phyloP scores from a whole-genome alignment of 2,329 filamentous ascomycete genomes.

The Emmonsiellopsis sp. region DNA sequence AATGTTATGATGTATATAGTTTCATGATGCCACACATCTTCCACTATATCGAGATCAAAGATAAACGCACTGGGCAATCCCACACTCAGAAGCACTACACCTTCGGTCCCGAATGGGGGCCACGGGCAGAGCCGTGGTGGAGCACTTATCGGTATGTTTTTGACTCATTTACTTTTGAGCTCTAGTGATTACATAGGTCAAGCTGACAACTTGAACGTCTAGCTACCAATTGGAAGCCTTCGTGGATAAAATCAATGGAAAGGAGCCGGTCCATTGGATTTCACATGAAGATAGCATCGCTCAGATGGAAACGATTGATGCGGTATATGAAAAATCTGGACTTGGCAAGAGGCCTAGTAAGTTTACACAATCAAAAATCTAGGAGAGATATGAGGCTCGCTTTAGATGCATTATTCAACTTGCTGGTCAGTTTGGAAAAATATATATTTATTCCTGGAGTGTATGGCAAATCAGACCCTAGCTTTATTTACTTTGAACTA shows the following conservation, averaged over 20 bases:
- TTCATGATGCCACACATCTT: conserved; percentile 28
- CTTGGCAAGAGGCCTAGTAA: conserved; percentile 2
- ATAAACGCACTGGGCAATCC: conserved; percentile 20
- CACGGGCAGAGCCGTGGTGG: conserved; percentile 8
- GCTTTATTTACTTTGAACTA: too few species aligned
- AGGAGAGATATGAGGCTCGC: background rate
- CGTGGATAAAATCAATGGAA: conserved; percentile 9
- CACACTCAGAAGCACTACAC: conserved; percentile 18
- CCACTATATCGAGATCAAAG: conserved; percentile 23
- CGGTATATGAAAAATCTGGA: conserved; percentile 9
- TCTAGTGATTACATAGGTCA: background rate
- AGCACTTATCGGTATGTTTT: conserved; percentile 9
- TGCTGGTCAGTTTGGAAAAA: too few species aligned
- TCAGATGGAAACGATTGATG: conserved; percentile 10
- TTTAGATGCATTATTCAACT: too few species aligned
- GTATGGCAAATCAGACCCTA: too few species aligned
- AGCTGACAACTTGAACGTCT: background rate
- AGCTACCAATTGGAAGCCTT: conserved; percentile 11
- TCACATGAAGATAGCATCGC: conserved; percentile 8
- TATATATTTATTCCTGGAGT: too few species aligned
- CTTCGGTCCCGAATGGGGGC: conserved; percentile 24
- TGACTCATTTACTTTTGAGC: background rate
- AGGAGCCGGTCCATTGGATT: conserved; percentile 11
- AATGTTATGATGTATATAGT: conserved; percentile 15
- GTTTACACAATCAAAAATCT: background rate